Evolutionary conservation across 1,139 yeast species (phyloP).

Genomic region (Maudiozyma humilis): DNA sequence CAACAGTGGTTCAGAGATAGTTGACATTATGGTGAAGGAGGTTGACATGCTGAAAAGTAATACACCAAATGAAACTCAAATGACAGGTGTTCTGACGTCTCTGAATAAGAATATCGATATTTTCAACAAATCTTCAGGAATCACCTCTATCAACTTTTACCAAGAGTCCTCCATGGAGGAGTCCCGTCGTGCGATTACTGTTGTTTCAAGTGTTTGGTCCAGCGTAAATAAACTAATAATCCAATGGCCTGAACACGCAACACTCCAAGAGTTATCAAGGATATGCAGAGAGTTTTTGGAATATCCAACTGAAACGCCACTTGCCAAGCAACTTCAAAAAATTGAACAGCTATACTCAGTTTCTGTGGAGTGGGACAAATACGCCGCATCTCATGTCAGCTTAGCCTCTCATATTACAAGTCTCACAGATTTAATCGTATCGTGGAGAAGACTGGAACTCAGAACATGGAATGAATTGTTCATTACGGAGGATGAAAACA

Average conservation of each 20-base stretch:
- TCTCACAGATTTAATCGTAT: constrained; percentile 61
- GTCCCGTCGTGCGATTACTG: constrained; percentile 47
- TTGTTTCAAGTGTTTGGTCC: constrained; percentile 43
- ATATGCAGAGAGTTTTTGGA: constrained; percentile 61
- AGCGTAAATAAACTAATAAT: constrained; percentile 44
- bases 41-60: constrained; percentile 27
- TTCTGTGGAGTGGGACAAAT: constrained; percentile 88
- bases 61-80: constrained; percentile 32
- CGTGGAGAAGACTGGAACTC: constrained; percentile 86
- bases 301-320: constrained; percentile 59
- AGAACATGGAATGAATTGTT: constrained; percentile 79
- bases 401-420: constrained; percentile 47
- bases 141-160: constrained; percentile 51
- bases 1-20: constrained; percentile 38
- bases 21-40: constrained; percentile 24
- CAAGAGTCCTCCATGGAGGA: constrained; percentile 56
- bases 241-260: constrained; percentile 95
- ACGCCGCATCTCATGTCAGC: constrained; percentile 74
- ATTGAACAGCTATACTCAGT: constrained; percentile 79
- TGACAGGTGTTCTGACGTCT: constrained; percentile 39
- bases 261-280: constrained; percentile 57
- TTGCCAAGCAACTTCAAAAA: constrained; percentile 71
- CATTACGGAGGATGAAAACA: constrained; percentile 49
- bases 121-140: constrained; percentile 18
- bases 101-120: constrained; percentile 32